Evolutionary conservation across 2,329 filamentous ascomycete genomes (phyloP).

Genomic region (Sporothrix mexicana): DNA sequence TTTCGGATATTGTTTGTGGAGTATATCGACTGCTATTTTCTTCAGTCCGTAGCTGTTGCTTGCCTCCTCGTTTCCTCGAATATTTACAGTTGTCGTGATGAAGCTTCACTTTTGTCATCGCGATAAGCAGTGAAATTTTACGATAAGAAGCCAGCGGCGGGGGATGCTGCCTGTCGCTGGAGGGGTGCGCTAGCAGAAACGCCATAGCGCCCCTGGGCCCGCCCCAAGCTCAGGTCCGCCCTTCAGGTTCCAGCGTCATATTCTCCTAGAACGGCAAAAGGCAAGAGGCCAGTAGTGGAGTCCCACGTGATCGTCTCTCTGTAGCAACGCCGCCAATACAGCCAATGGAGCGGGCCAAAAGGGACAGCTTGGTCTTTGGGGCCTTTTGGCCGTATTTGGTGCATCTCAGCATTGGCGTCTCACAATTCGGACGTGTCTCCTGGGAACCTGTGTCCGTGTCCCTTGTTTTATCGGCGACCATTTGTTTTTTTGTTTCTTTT

Average conservation of each 20-base stretch:
- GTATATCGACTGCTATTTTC: too few relatives aligned
- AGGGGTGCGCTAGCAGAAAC: constrained; percentile 17
- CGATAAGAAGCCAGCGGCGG: constrained; percentile 30
- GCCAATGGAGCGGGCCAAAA: constrained; percentile 33
- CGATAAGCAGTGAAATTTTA: constrained; percentile 34
- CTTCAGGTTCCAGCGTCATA: not conserved
- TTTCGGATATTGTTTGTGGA: not conserved
- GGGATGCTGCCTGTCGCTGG: constrained; percentile 6
- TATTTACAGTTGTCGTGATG: not conserved
- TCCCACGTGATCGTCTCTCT: constrained; percentile 26
- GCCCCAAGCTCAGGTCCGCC: not conserved
- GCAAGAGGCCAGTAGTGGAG: not conserved
- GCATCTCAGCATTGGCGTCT: constrained; percentile 4
- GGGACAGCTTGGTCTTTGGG: constrained; percentile 38
- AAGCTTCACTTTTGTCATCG: not conserved
- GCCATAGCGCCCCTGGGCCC: too few relatives aligned
- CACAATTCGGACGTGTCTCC: not conserved
- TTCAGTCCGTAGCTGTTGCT: not conserved
- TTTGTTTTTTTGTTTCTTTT: constrained; percentile 4
- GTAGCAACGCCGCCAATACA: constrained; percentile 32
- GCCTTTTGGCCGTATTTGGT: constrained; percentile 2
- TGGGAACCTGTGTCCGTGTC: not conserved
- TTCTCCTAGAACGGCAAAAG: not conserved
- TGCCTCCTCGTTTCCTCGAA: not conserved
- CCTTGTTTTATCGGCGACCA: not conserved